Conservation (phyloP, 106 monocot species). For the Allium cepa region DNA sequence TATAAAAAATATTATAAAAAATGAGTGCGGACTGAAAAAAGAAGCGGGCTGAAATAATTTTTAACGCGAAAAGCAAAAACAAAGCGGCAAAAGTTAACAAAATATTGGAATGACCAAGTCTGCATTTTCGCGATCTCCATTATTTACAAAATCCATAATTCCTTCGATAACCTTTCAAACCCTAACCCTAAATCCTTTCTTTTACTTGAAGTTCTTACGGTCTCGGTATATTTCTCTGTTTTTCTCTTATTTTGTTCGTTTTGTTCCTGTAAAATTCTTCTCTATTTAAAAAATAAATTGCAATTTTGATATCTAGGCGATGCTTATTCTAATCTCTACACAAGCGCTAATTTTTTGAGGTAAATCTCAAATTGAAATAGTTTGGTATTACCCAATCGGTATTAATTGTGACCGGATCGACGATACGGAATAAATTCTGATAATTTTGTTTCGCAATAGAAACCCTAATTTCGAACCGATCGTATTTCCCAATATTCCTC, state of each 20-base stretch:
- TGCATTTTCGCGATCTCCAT: too few species aligned
- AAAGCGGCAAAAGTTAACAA: too few species aligned
- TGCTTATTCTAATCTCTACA: neutral
- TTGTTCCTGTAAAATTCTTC: neutral
- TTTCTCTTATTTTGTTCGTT: too few species aligned
- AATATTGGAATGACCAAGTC: too few species aligned
- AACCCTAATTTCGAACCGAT: slow-evolving; percentile 15
- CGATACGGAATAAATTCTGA: neutral
- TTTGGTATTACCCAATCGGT: neutral
- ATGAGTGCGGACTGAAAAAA: too few species aligned
- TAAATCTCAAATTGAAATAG: neutral
- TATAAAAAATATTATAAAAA: too few species aligned
- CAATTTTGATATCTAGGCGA: neutral
- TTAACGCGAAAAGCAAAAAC: too few species aligned
- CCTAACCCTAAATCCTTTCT: slow-evolving; percentile 4
- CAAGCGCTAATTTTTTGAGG: neutral
- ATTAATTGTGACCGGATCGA: too few species aligned
- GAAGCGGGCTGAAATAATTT: too few species aligned
- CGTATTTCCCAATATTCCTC: slow-evolving; percentile 43
- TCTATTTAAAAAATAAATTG: neutral
- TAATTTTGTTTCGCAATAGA: slow-evolving; percentile 13
- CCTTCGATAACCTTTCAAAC: neutral
- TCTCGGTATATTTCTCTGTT: slow-evolving; percentile 2
- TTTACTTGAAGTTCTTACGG: neutral
- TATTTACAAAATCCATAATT: too few species aligned